Base-by-base conservation (phyloP, 345 rosid species). In the Lumnitzera littorea region DNA sequence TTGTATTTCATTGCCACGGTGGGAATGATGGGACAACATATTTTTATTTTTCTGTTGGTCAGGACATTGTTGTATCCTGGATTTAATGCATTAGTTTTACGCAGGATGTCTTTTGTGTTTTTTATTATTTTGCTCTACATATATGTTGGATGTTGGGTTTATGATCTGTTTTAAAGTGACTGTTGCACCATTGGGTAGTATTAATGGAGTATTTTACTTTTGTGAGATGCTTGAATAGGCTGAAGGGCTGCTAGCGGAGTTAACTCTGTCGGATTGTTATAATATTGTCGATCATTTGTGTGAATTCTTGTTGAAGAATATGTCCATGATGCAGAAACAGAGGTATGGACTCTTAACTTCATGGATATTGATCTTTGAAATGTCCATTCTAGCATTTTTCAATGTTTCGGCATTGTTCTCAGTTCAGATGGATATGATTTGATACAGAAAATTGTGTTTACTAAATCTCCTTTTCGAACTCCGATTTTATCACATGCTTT, bases 161-260 rank as follows among this genome's bases (percentile, higher is more conserved):
- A 36, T 36, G 43, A 36, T 36, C 43, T 36, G 31, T 36, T 36
- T 36, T 36, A 36, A 9, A 5, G 53, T 62, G 17, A 20, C 8
- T 16, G 23, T 36, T 36, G 43, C 43, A 36, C 11, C 24, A 69
- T 46, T 50, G 58, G 52, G 62, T 48, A 58, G 62, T 48, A 58
- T 46, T 69, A 50, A 48, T 60, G 15, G 14, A 12, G 65, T 60
- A 10, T 55, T 53, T 47, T 55, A 36, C 43, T 47, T 63, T 20
- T 62, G 58, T 29, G 47, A 51, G 47, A 56, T 67, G 58, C 7
- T 74, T 71, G 58, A 57, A 64, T 76, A 94, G 99, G 95, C 86
- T 24, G 95, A 85, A 57, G 96, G 97, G 55, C 91, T 90, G 46
- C 71, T 88, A 49, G 87, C 72, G 52, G 99, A 94, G 68, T 48